phyloP scores from a whole-genome alignment of 2,329 filamentous ascomycete species.

The Pseudogymnoascus sp. region DNA sequence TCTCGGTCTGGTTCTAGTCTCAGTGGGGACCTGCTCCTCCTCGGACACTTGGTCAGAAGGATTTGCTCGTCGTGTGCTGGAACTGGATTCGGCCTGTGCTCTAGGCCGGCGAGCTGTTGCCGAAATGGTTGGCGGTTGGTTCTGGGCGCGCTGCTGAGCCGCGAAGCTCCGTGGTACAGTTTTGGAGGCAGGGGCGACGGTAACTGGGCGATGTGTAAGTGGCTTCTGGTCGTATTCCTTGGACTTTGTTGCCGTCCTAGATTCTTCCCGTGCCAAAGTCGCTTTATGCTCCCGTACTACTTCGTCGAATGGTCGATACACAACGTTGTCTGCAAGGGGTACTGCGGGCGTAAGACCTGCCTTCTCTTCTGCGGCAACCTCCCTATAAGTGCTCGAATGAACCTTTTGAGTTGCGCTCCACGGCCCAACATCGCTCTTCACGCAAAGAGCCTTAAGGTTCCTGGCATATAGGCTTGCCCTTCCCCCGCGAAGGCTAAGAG shows the following conservation, averaged over 20 bases:
- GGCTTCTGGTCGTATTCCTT: not conserved
- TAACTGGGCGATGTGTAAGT: not conserved
- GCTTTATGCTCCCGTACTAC: constrained; percentile 47
- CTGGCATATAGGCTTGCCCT: constrained; percentile 31
- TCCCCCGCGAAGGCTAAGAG: constrained; percentile 38
- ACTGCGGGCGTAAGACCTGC: constrained; percentile 57
- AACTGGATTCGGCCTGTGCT: not conserved
- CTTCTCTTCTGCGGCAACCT: constrained; percentile 62
- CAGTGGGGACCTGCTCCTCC: not conserved
- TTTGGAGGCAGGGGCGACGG: constrained; percentile 23
- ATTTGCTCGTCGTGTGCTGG: not conserved
- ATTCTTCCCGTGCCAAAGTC: not conserved
- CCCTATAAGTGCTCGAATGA: constrained; percentile 49
- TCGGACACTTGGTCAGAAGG: not conserved
- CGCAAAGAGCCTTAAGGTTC: constrained; percentile 53
- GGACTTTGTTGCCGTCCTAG: not conserved
- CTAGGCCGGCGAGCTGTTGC: constrained; percentile 7
- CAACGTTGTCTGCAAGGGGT: constrained; percentile 52
- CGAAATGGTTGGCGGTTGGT: constrained; percentile 32
- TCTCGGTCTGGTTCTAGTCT: too few relatives aligned
- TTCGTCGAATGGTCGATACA: constrained; percentile 59
- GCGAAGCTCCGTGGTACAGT: constrained; percentile 57
- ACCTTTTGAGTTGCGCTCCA: constrained; percentile 41
- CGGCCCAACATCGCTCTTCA: constrained; percentile 51
- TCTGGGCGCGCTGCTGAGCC: constrained; percentile 56